phyloP scores from a whole-genome alignment of 164 flowering plant species.

The Taxillus chinensis region DNA sequence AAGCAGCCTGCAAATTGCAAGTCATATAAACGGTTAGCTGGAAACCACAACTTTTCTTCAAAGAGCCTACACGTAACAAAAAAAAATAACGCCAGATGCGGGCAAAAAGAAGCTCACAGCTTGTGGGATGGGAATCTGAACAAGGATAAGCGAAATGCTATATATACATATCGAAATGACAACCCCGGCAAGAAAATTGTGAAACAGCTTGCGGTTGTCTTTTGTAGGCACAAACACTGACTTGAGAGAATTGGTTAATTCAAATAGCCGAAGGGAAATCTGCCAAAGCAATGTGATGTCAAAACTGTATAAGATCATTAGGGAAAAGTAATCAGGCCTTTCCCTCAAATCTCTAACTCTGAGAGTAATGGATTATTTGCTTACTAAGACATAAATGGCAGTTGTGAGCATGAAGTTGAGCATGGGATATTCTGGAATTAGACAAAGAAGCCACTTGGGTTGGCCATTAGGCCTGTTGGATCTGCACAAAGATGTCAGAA shows the following conservation, averaged over 20 bases:
- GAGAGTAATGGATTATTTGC: slow-evolving; percentile 10
- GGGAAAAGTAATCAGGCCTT: too few species aligned
- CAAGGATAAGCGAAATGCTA: slow-evolving; percentile 50
- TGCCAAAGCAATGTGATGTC: slow-evolving; percentile 21
- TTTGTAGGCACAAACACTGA: slow-evolving; percentile 67
- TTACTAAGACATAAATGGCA: slow-evolving; percentile 71
- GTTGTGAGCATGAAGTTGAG: slow-evolving; percentile 94
- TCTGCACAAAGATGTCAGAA: slow-evolving; percentile 33
- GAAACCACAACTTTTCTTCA: too few species aligned
- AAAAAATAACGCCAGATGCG: neutral
- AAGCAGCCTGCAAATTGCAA: too few species aligned
- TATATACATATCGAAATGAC: slow-evolving; percentile 50
- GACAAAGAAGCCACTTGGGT: slow-evolving; percentile 87
- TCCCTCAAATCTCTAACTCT: neutral
- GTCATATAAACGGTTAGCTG: too few species aligned
- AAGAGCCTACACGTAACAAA: too few species aligned
- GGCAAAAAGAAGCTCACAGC: slow-evolving; percentile 29
- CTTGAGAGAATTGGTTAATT: slow-evolving; percentile 74
- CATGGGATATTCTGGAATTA: slow-evolving; percentile 78
- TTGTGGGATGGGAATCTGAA: slow-evolving; percentile 44
- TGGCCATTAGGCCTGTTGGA: slow-evolving; percentile 83
- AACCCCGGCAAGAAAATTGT: slow-evolving; percentile 54
- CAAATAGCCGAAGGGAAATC: slow-evolving; percentile 79
- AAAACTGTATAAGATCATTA: neutral
- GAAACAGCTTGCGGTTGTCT: slow-evolving; percentile 54